Conservation (phyloP, 2,329 filamentous ascomycete species). For the Aspergillus brunneoviolaceus region DNA sequence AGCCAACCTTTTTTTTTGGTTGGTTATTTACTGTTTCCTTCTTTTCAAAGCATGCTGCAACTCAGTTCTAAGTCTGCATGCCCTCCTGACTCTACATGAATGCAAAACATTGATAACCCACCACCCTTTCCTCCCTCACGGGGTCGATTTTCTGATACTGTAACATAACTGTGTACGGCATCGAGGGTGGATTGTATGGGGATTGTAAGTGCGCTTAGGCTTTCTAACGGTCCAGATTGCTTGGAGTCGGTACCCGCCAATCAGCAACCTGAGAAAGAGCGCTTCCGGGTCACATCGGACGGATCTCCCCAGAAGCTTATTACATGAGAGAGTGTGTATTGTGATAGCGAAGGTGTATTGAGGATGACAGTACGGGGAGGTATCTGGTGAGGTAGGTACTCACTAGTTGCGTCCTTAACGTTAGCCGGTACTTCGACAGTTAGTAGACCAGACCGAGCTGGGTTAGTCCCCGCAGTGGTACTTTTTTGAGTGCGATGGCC, state of each 20-base stretch:
- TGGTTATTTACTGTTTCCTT: neutral
- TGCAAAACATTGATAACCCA: neutral
- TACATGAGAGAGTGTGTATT: slow-evolving; percentile 11
- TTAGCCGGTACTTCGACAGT: no score
- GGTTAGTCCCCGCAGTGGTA: neutral
- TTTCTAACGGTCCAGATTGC: slow-evolving; percentile 7
- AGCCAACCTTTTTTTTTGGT: neutral
- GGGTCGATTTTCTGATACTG: neutral
- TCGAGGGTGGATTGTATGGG: neutral
- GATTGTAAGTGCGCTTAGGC: slow-evolving; percentile 1
- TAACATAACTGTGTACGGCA: neutral
- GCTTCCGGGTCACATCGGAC: slow-evolving; percentile 8
- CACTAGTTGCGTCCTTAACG: no score
- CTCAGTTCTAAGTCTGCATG: neutral
- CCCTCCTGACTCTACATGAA: neutral
- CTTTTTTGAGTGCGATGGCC: neutral
- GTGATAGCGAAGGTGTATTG: neutral
- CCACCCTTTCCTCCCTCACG: neutral
- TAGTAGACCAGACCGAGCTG: neutral
- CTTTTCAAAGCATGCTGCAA: neutral
- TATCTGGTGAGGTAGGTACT: no score
- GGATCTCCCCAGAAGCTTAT: slow-evolving; percentile 16
- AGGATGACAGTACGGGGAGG: neutral
- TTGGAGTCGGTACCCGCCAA: slow-evolving; percentile 11
- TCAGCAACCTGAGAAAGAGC: slow-evolving; percentile 2